Conservation (phyloP, 768 basidiomycete species). For the Russula dissimulans region DNA sequence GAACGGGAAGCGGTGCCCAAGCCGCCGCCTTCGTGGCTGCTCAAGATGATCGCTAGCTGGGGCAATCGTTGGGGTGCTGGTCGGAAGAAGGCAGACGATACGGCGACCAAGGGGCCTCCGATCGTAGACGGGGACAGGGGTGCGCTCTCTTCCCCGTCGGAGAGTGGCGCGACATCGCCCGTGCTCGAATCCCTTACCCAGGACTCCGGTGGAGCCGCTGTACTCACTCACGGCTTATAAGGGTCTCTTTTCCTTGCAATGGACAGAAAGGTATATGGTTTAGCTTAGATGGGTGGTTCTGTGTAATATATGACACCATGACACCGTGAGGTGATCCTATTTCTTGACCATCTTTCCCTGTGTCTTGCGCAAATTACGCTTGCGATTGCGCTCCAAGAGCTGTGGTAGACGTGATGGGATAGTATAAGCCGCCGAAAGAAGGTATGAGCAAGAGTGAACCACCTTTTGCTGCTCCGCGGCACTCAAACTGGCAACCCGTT, state of each 20-base stretch:
- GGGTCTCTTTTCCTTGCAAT: not conserved
- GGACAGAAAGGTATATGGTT: not conserved
- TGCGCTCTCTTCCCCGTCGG: not conserved
- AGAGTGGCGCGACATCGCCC: slow-evolving; percentile 7
- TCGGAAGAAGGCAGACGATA: slow-evolving; percentile 16
- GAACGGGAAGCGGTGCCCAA: slow-evolving; percentile 57
- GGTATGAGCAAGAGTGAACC: slow-evolving; percentile 8
- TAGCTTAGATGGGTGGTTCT: not conserved
- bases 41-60: slow-evolving; percentile 72
- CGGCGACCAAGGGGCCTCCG: slow-evolving; percentile 7
- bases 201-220: not conserved
- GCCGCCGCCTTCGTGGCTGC: slow-evolving; percentile 62
- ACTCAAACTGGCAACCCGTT: slow-evolving; percentile 61
- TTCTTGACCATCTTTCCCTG: slow-evolving; percentile 57
- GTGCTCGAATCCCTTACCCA: not conserved
- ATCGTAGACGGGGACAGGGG: slow-evolving; percentile 9
- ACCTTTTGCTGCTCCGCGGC: slow-evolving; percentile 81
- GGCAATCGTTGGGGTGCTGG: slow-evolving; percentile 45
- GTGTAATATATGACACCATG: not conserved
- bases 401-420: slow-evolving; percentile 20
- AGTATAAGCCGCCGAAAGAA: not conserved
- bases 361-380: slow-evolving; percentile 57
- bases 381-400: slow-evolving; percentile 70
- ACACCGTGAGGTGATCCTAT: slow-evolving; percentile 18
- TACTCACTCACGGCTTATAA: not conserved